A percentile compares a stretch with the other conserved stretches of the same genome.
phyloP scores from a whole-genome alignment of 2,329 filamentous ascomycete species.

The Aspergillus amoenus region DNA sequence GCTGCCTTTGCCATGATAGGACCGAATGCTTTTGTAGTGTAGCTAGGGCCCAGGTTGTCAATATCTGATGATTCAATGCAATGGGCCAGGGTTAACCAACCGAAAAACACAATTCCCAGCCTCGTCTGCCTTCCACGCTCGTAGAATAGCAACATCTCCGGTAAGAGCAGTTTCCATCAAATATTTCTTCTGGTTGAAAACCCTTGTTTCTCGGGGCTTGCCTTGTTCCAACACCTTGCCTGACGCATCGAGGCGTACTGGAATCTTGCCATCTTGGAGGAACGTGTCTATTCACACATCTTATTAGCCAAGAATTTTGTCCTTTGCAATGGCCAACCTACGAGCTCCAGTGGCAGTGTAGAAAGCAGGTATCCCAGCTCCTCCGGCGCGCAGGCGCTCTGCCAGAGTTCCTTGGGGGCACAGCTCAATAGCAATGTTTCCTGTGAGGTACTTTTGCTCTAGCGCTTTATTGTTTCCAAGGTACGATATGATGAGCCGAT shows the following conservation, averaged over 20 bases:
- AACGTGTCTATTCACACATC: constrained; percentile 30
- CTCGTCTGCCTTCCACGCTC: constrained; percentile 74
- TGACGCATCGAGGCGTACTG: constrained; percentile 81
- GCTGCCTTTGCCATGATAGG: constrained; percentile 81
- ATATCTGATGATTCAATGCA: not conserved
- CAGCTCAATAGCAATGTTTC: constrained; percentile 72
- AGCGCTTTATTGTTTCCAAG: constrained; percentile 75
- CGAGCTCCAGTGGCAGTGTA: constrained; percentile 73
- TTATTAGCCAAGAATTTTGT: not conserved
- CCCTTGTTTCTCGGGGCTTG: constrained; percentile 66
- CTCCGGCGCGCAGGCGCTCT: constrained; percentile 64
- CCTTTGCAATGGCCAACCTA: constrained; percentile 40
- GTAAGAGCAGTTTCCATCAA: constrained; percentile 75
- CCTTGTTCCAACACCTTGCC: constrained; percentile 73
- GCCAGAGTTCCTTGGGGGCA: constrained; percentile 65
- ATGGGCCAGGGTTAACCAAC: constrained; percentile 34
- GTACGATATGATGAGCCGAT: constrained; percentile 71
- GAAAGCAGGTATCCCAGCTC: constrained; percentile 76
- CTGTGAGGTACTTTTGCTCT: constrained; percentile 71
- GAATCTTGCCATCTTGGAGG: constrained; percentile 42
- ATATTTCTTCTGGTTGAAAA: constrained; percentile 71
- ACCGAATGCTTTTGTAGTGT: constrained; percentile 73
- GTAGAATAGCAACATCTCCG: constrained; percentile 74
- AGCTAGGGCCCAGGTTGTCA: constrained; percentile 31
- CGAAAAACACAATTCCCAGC: constrained; percentile 79